Evolutionary conservation across 1,284 basidiomycete species (phyloP).

Genomic region (Leccinum huronense): DNA sequence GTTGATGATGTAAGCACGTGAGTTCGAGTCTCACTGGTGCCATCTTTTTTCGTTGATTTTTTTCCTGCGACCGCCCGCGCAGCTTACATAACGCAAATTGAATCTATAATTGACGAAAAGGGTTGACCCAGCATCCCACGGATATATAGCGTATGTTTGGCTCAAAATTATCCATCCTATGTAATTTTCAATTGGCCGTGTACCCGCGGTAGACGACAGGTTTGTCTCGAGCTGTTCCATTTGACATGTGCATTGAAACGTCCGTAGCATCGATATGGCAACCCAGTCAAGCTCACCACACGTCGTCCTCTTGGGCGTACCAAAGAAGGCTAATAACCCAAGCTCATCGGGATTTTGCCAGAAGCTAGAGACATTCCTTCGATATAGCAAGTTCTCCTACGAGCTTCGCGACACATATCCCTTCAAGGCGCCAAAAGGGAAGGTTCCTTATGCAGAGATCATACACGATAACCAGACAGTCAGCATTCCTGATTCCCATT

Average conservation of each 20-base stretch:
- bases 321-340: constrained; percentile 26
- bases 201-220: background rate
- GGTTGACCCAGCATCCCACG: too few relatives aligned
- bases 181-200: too few relatives aligned
- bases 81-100: too few relatives aligned
- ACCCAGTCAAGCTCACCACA: constrained; percentile 14
- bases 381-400: constrained; percentile 29
- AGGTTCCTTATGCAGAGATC: constrained; percentile 36
- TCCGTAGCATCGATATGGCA: constrained; percentile 14
- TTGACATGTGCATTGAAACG: background rate
- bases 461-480: constrained; percentile 22
- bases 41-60: too few relatives aligned
- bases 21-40: too few relatives aligned
- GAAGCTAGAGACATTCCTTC: constrained; percentile 35
- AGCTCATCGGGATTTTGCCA: constrained; percentile 38
- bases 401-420: constrained; percentile 30
- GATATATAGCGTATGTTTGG: too few relatives aligned
- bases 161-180: too few relatives aligned
- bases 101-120: too few relatives aligned
- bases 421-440: constrained; percentile 32
- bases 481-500: constrained; percentile 34
- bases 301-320: constrained; percentile 31
- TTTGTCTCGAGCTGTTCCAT: background rate
- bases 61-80: too few relatives aligned
- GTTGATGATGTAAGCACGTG: too few relatives aligned